Evolutionary conservation across 192 early-diverging fungal genomes (phyloP), one percentile per base, ranked within the genome.

Genomic region (Jimgerdemannia flammicorona): DNA sequence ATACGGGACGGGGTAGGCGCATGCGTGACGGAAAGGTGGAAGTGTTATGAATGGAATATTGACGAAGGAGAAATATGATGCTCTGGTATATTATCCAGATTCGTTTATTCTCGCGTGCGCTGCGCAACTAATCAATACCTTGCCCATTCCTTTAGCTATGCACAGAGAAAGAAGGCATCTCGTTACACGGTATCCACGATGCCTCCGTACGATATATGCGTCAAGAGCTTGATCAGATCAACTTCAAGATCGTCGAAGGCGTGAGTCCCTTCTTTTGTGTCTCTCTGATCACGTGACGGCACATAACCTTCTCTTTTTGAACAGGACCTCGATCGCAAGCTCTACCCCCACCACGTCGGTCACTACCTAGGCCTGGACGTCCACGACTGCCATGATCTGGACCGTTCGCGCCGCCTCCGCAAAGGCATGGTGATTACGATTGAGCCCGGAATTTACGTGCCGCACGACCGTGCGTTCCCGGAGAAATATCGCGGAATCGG

Each of bases 331-430:
- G 91, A 95, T 71, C 82, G 85, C 64, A 75, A 77, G 10, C 84
- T 99, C 42, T 99, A 95, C 77, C 96, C 96, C 44, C 96, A 99
- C 79, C 96, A 99, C 79, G 90, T 99, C 11, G 90, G 95, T 19
- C 98, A 98, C 77, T 99, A 93, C 69, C 86, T 98, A 18, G 98
- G 98, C 8, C 75, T 98, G 78, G 98, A 99, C 80, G 95, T 99
- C 3, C 98, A 99, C 83, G 96, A 99, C 79, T 90, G 91, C 2
- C 85, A 87, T 54, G 87, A 91, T 74, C 80, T 97, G 49, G 84
- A 87, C 19, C 86, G 98, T 39, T 91, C 91, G 4, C 86, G 87
- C 75, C 84, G 77, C 66, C 83, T 99, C 43, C 87, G 88, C 75
- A 73, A 80, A 18, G 93, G 93, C 66, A 97, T 96, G 95, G 95